Base-by-base conservation (phyloP, 2,329 filamentous ascomycete genomes). In the Paecilomyces niveus region DNA sequence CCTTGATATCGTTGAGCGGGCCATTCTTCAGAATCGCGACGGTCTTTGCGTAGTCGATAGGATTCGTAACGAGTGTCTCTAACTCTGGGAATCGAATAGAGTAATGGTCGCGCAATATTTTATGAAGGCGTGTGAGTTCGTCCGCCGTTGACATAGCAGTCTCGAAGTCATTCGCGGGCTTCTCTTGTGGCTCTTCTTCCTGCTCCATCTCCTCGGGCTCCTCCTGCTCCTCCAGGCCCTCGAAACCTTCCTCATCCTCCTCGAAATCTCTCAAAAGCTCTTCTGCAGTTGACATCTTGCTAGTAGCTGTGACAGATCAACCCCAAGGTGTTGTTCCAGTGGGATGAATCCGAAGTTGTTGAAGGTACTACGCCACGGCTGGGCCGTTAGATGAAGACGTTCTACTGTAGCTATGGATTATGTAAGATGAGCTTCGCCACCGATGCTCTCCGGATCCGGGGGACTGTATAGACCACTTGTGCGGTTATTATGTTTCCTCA, bases 101-200 rank as follows among this genome's bases (percentile, higher is more conserved):
- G 77, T 99, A 99, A 75, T 97, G 91, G 69, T 99, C 94, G 68
- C 93, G 86, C 60, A 97, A 91, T 74, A 91, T 95, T 76, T 99
- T 99, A 81, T 99, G 94, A 22, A 97, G 90, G 7, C 94, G 83
- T 33, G 89, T 89, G 53, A 97, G 89, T 74, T 97, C 93, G 70
- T 90, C 90, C 65, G 96, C 92, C 65, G 97, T 97, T 62, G 89
- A 89, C 5, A 93, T 95, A 0, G 94, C 96, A 7, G 96, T 92
- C 72, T 95, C 90, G 52, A 94, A 85, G 67, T 89, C 88, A 55
- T 87, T 84, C 72, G 93, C 86, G 83, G 60, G 86, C 84, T 76
- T 76, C 53, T 78, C 74, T 51, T 80, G 80, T 54, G 82, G 79
- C 45, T 85, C 83, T 61, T 88, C 85, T 26, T 87, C 83, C 26